Base-by-base conservation (phyloP, 306 rosid genomes). In the Arachis hypogaea region DNA sequence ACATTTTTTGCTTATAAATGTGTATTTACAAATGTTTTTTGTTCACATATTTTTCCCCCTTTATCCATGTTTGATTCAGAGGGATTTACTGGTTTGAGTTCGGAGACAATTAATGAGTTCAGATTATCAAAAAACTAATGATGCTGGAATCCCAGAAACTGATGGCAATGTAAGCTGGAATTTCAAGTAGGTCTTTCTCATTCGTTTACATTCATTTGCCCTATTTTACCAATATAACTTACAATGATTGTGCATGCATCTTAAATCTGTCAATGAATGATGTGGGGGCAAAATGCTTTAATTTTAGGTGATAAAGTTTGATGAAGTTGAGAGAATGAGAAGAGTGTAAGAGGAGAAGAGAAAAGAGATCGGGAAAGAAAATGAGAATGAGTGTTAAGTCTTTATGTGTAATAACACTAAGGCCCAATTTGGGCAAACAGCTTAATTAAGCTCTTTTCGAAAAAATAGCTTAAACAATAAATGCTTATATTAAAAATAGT, bases 31-130 rank as follows among this genome's bases (percentile, higher is more conserved):
- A 75, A 63, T 69, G 66, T 47, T 18, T 66, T 60, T 47, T 64
- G n/a, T 79, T 66, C 45, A 9, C 5, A 68, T 18, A 11, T 57
- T 43, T 22, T 83, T 16, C 10, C 64, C 36, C 69, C 65, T 59
- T 59, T 45, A 59, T 77, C 59, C 63, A 71, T 76, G 49, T 71
- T 73, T 75, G 73, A 63, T 81, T 66, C 86, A 94, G 99, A 74
- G 68, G 98, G 97, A 74, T 28, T 94, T 71, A 89, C 98, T 49
- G 99, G 99, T 47, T 86, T 94, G 85, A 92, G 89, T 87, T 28
- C 65, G 63, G 5, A 59, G 28, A 84, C 96, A 28, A 73, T 92
- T 59, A 87, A 78, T 16, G 99, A 78, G 82, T 72, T 63, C 99
- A 33, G 89, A 90, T 66, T 94, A 92, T 82, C 97, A 92, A 76